phyloP scores from a whole-genome alignment of 2,329 filamentous ascomycete genomes.

The Zelopaecilomyces penicillatus region DNA sequence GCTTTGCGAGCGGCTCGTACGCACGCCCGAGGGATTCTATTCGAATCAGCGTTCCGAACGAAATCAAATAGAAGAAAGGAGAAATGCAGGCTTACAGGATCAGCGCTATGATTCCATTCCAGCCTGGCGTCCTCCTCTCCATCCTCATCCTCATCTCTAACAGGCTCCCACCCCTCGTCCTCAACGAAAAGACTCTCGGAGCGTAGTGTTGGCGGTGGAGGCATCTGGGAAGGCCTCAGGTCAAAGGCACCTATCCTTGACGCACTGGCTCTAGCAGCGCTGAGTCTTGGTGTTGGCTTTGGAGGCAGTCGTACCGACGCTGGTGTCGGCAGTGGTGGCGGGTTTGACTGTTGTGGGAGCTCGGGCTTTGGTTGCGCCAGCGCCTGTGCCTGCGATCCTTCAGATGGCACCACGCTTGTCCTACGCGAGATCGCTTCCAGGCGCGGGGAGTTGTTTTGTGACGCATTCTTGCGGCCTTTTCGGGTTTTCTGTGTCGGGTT shows the following conservation, averaged over 20 bases:
- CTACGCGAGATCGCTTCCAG: constrained; percentile 42
- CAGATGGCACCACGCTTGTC: constrained; percentile 30
- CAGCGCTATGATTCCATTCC: constrained; percentile 64
- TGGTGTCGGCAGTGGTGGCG: constrained; percentile 10
- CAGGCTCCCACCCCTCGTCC: constrained; percentile 68
- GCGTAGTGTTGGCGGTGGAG: constrained; percentile 48
- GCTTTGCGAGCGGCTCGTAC: constrained; percentile 31
- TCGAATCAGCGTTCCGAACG: constrained; percentile 19
- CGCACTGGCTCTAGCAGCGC: constrained; percentile 25
- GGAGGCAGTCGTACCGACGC: constrained; percentile 20
- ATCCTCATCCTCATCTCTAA: constrained; percentile 50
- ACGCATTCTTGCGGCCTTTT: constrained; percentile 33
- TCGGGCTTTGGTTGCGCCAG: constrained; percentile 8
- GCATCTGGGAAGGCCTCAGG: constrained; percentile 44
- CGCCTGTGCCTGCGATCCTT: constrained; percentile 16
- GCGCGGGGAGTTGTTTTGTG: constrained; percentile 26
- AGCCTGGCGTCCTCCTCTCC: constrained; percentile 59
- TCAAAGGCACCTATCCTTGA: constrained; percentile 31
- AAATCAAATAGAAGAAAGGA: not conserved
- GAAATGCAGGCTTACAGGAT: constrained; percentile 40
- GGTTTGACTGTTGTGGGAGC: constrained; percentile 7
- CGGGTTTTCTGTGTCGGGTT: constrained; percentile 40
- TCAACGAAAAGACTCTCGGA: constrained; percentile 68
- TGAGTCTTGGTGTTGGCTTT: constrained; percentile 25
- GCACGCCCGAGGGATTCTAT: constrained; percentile 36